phyloP scores from a whole-genome alignment of 2,329 filamentous ascomycete genomes.

The Phyllosticta citrichinensis region DNA sequence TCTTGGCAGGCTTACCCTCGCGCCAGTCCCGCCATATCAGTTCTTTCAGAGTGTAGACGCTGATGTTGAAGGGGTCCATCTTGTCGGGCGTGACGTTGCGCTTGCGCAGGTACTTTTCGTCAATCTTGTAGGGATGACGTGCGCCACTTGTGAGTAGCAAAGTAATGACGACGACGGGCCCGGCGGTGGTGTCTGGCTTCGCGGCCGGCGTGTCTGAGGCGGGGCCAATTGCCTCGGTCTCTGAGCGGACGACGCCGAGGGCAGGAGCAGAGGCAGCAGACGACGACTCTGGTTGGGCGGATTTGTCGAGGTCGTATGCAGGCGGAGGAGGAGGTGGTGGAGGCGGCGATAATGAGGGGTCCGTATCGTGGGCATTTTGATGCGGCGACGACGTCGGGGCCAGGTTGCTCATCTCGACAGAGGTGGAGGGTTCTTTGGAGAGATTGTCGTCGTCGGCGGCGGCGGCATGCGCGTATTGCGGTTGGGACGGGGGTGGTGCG shows the following conservation, averaged over 20 bases:
- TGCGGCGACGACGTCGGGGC: constrained; percentile 2
- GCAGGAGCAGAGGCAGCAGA: constrained; percentile 12
- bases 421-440: constrained; percentile 1
- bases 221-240: constrained; percentile 39
- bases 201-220: constrained; percentile 34
- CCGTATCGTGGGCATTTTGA: background rate
- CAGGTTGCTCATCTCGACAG: constrained; percentile 9
- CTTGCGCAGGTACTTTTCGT: constrained; percentile 74
- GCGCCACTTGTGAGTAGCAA: constrained; percentile 73
- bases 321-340: background rate
- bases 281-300: background rate
- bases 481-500: constrained; percentile 3
- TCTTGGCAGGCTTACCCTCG: constrained; percentile 41
- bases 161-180: constrained; percentile 58
- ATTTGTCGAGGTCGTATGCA: background rate
- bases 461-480: constrained; percentile 4
- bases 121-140: constrained; percentile 81
- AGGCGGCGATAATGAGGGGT: constrained; percentile 10
- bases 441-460: background rate
- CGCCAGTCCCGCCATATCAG: constrained; percentile 89
- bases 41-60: constrained; percentile 88
- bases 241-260: constrained; percentile 22
- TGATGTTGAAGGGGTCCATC: constrained; percentile 77
- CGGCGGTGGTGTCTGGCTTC: constrained; percentile 27
- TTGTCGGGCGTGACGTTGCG: constrained; percentile 69